These are phyloP conservation scores for Isoetes engelmannii DNA, from an alignment of 83 land plant species.

Conservation along the genomic window DNA sequence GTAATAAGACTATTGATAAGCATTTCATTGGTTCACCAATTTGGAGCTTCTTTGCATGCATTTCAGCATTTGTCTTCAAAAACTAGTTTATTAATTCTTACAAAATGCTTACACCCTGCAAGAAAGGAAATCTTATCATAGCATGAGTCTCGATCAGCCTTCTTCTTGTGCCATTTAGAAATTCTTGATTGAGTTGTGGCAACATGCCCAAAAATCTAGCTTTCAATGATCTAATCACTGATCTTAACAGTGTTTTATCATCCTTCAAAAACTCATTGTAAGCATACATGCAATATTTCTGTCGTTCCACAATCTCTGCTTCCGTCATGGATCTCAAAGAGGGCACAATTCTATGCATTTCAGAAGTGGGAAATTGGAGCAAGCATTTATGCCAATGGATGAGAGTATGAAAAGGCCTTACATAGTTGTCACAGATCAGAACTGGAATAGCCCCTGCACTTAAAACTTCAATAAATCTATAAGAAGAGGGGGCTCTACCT, in stretches of 20 bases:
- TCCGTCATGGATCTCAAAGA: conserved; percentile 17
- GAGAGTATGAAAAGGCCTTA: conserved; percentile 20
- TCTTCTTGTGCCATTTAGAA: no score
- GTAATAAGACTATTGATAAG: no score
- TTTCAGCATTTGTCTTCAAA: no score
- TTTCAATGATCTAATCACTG: conserved; percentile 13
- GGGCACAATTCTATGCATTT: conserved; percentile 17
- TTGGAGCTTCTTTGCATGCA: no score
- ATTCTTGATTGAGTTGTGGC: no score
- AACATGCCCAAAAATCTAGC: conserved; percentile 18
- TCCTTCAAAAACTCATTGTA: conserved; percentile 16
- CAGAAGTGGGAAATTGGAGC: conserved; percentile 19
- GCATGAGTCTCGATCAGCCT: no score
- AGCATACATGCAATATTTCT: conserved; percentile 11
- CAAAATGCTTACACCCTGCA: no score
- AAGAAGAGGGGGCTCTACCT: conserved; percentile 18
- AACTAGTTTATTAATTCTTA: no score
- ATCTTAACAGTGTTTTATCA: conserved; percentile 13
- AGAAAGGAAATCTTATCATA: no score
- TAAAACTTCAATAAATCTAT: conserved; percentile 16
- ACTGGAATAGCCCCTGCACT: conserved; percentile 25
- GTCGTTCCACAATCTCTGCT: conserved; percentile 11
- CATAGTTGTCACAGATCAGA: conserved; percentile 21
- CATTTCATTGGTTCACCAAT: no score
- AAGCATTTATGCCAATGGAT: conserved; percentile 22